These are phyloP conservation scores for Trifolium repens DNA, from an alignment of 306 rosid species.

Conservation along the genomic window DNA sequence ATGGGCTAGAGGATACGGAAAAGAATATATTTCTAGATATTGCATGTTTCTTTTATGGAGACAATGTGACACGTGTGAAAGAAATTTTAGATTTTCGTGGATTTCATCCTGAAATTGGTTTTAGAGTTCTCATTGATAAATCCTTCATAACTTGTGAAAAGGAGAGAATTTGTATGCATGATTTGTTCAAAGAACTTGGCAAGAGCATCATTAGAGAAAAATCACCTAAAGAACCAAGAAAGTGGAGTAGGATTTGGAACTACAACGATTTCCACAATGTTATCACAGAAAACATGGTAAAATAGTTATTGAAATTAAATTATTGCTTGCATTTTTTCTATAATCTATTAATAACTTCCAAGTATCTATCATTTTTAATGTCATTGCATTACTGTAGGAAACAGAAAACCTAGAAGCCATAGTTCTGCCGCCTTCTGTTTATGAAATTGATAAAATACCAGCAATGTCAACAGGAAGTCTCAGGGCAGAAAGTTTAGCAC, in stretches of 20 bases:
- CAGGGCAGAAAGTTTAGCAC: constrained; percentile 3
- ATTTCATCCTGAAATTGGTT: constrained; percentile 25
- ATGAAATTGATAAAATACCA: too few species aligned
- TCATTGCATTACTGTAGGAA: neutral
- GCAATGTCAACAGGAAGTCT: neutral
- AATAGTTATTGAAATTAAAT: neutral
- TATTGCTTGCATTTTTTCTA: neutral
- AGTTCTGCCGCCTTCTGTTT: too few species aligned
- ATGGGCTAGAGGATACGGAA: neutral
- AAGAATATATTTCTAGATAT: constrained; percentile 31
- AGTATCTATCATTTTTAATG: neutral
- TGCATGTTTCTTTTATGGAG: neutral
- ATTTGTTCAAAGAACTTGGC: constrained; percentile 31
- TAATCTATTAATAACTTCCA: neutral
- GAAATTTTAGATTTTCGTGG: neutral
- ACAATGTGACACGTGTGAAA: accelerated
- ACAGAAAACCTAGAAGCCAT: constrained; percentile 6
- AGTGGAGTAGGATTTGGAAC: constrained; percentile 36
- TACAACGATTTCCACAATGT: neutral
- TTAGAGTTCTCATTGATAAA: constrained; percentile 21
- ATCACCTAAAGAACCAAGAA: constrained; percentile 37
- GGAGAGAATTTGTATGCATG: neutral
- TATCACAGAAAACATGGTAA: neutral
- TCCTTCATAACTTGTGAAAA: neutral
- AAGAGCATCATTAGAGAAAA: constrained; percentile 28